Evolutionary conservation across 73 alveolate genomes (phyloP), one percentile per base, ranked within the genome.

Genomic region (Vitrella brassicaformis): DNA sequence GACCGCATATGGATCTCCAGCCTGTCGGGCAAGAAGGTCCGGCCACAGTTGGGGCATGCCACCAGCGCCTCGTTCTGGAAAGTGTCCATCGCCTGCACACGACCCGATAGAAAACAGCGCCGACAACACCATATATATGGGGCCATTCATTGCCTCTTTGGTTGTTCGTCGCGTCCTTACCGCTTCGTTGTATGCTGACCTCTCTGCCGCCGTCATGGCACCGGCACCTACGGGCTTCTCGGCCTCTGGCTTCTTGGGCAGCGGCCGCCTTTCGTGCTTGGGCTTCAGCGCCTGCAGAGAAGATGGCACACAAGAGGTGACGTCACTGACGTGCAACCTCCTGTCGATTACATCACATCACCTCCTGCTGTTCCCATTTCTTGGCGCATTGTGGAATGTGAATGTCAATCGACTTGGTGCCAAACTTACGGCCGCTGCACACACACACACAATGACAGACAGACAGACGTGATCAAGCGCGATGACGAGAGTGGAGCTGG

Each of bases 21-120:
- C 67, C 98, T 81, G 77, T 92, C 98, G 32, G 96, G 97, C 28
- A 93, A 86, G 74, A 93, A 93, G 8, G 97, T 86, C 69, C 98
- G 74, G 31, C 93, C 95, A 77, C 98, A 93, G 70, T 87, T 81
- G 28, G 85, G 88, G 70, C 98, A 93, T 31, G 93, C 90, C 46
- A 87, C 90, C 29, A 93, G 71, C 29, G 94, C 95, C 22, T 89
- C 86, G 76, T 32, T 66, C 27, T 45, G 30, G 66, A 73, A 73
- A 73, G 79, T 26, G 45, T 39, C 82, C 25, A 32, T 56, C 1
- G 72, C n/a, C n/a, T n/a, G n/a, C n/a, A n/a, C n/a, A n/a, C n/a
- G n/a, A n/a, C n/a, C n/a, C n/a, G n/a, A n/a, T n/a, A n/a, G n/a
- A n/a, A n/a, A n/a, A n/a, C n/a, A n/a, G n/a, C n/a, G n/a, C n/a